Conservation (phyloP, 2,329 filamentous ascomycete species). For the Metarhizium rileyi region DNA sequence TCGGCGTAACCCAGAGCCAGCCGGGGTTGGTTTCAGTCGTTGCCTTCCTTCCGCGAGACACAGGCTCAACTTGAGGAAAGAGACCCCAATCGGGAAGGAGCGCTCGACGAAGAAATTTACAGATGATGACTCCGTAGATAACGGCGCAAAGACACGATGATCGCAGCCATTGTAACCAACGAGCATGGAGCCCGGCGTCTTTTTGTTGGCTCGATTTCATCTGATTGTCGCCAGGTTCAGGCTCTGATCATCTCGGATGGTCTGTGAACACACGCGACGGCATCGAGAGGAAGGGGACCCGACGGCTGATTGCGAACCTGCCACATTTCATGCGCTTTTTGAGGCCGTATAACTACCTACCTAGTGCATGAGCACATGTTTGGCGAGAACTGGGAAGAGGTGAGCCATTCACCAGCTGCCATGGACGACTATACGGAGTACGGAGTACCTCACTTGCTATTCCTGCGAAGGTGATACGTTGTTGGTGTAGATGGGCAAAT, state of each 20-base stretch:
- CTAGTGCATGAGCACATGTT: background rate
- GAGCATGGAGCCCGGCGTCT: background rate
- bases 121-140: no score
- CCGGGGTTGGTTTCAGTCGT: no score
- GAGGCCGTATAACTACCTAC: background rate
- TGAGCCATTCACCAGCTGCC: no score
- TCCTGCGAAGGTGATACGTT: no score
- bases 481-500: no score
- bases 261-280: background rate
- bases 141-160: no score
- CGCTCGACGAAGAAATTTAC: background rate
- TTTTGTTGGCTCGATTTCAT: background rate
- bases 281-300: background rate
- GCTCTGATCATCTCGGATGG: background rate
- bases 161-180: background rate
- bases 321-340: background rate
- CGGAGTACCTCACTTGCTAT: no score
- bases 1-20: background rate
- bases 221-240: background rate
- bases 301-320: background rate
- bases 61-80: background rate
- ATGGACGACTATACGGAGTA: no score
- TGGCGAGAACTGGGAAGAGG: no score
- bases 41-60: background rate
- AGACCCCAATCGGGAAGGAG: background rate